Base-by-base conservation (phyloP, 2,329 filamentous ascomycete genomes). In the Colletotrichum neosansevieriae region DNA sequence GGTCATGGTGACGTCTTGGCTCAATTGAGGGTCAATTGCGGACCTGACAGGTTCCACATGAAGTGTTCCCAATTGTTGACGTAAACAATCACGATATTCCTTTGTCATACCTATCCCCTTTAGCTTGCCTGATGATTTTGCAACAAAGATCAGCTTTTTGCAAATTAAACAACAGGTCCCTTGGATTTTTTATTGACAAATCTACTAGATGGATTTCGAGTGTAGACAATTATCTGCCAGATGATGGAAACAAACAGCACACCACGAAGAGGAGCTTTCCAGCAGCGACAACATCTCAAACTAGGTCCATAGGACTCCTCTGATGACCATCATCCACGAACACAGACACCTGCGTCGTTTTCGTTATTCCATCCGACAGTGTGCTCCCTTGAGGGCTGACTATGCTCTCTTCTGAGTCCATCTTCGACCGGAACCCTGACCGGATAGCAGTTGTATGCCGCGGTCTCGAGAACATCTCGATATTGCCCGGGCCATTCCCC, bases 371-470 rank as follows among this genome's bases (percentile, higher is more conserved):
- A 11, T 68, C 57, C 1, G 12, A 21, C 0, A 12, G 12, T 4
- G 10, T 42, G 1, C 50, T 49, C 3, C 36, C 10, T 2, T 58
- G 38, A 1, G n/a, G n/a, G 6, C 45, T 29, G 1, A 63, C 51
- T 15, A 70, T 64, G 4, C 64, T 64, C 34, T 67, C 54, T 3
- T 70, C 53, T n/a, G 63, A 67, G 3, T 51, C 63, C 45, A 45
- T 63, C 32, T 53, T 62, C 1, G 64, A 63, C 10, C 40, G 51
- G 34, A 62, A 58, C 6, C 56, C 57, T 2, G 34, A 59, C 1
- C 34, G 42, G 1, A 50, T 42, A 1, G 49, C 54, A 2, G 61
- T 49, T 3, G 57, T 53, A 6, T 68, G 38, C 11, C 47, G 42
- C 17, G 50, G 21, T 6, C 51, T 58, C 4, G 50, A 51, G 6